Base-by-base conservation (phyloP, 129 eudicot genomes). In the Tagetes erecta region DNA sequence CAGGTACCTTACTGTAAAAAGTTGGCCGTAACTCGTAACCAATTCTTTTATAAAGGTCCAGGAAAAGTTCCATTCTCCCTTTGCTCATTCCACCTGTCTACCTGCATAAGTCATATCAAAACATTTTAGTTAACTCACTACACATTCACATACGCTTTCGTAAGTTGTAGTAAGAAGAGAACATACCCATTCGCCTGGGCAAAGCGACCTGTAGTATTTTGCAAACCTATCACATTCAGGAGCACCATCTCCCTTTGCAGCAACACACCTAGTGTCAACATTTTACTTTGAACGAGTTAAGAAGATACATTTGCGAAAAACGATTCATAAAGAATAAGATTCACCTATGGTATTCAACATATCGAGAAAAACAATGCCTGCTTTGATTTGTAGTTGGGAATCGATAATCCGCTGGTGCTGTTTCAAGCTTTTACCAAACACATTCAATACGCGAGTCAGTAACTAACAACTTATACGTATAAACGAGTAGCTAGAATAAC, bases 121-220 rank as follows among this genome's bases (percentile, higher is more conserved):
- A 53, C 60, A 53, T 14, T 34, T 2, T 34, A 27, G 34, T 53
- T 53, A 53, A 14, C 60, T 53, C 60, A 53, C 60, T 14, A 14
- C 20, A 14, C 38, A 59, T 33, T 6, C 41, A 59, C 6, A 10
- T 40, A 59, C 10, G 65, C 34, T 59, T 58, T 34, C 34, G 9
- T 10, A 33, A 40, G 39, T 59, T 59, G 65, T 10, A 34, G 41
- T 33, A 34, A 59, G 20, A 56, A 57, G 27, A 50, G 50, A 42
- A 67, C 87, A 67, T 86, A 93, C 98, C 98, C 98, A 93, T 87
- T 93, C 98, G 57, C 86, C 92, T 8, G 98, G 98, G 86, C 98
- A 93, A 74, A 93, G 96, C 30, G 98, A 87, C 2, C 98, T 86
- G 68, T 93, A 93, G 76, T 84, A 93, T 72, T 90, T 93, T 9